Evolutionary conservation across 1,139 yeast genomes (phyloP), one percentile per base, ranked within the genome.

Genomic region (Magnusiomyces sp.): DNA sequence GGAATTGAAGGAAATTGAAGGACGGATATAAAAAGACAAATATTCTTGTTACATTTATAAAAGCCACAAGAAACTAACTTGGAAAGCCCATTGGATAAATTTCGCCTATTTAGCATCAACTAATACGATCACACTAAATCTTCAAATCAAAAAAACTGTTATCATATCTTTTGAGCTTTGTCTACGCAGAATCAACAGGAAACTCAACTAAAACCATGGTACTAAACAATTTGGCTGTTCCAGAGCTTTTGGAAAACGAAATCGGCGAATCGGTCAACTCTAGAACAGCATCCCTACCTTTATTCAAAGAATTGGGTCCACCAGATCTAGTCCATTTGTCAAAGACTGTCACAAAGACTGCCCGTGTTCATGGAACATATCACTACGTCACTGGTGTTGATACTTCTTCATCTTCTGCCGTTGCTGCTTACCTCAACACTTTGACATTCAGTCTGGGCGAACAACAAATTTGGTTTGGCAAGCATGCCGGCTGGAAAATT

Each of bases 271-370:
- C 81, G 34, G 62, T 79, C 50, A 71, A 68, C 42, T 77, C 77
- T 49, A 70, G 84, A 49, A 69, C 76, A 31, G 60, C 65, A 29
- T 67, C 71, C 40, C 63, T 78, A 44, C 60, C 68, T n/a, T 66
- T 73, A 20, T 77, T 77, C 58, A 73, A 71, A 50, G 78, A 76
- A 45, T 63, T 92, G 49, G 98, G 98, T 0, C 95, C 96, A 0
- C 90, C 96, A 5, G 97, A 92, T 69, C 72, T 92, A 56, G 85
- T 95, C 47, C 95, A 86, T 62, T 62, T 80, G 27, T 70, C 82
- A 33, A 74, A 72, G 50, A 58, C 60, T 9, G 58, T 60, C 44
- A 76, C 77, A 50, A 77, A 79, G 51, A 59, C 73, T 61, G 45
- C 64, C 60, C 56, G 73, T 63, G 59, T 72, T 57, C 56, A 60